Conservation (phyloP, 2,329 filamentous ascomycete species). For the Aureobasidium sp. region DNA sequence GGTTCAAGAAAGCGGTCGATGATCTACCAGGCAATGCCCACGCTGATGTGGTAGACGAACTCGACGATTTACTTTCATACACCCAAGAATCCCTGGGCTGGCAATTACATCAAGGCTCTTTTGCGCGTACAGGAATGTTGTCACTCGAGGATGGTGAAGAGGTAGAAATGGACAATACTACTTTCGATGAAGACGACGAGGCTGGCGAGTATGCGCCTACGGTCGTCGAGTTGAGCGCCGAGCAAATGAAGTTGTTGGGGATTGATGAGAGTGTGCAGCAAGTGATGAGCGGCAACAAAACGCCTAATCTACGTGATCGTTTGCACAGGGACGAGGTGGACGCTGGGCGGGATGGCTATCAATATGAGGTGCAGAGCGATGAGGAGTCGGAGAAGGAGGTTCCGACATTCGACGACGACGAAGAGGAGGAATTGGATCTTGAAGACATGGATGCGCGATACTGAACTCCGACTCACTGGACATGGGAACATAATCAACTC, state of each 20-base stretch:
- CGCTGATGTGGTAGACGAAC: slow-evolving; percentile 44
- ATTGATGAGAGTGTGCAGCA: slow-evolving; percentile 21
- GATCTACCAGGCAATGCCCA: slow-evolving; percentile 37
- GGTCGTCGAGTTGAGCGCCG: slow-evolving; percentile 48
- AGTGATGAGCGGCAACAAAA: slow-evolving; percentile 5
- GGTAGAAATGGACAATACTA: slow-evolving; percentile 48
- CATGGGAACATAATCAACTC: neutral
- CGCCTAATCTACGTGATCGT: slow-evolving; percentile 17
- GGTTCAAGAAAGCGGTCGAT: slow-evolving; percentile 47
- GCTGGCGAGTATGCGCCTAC: slow-evolving; percentile 58
- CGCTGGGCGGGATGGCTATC: neutral
- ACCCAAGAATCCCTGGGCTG: slow-evolving; percentile 51
- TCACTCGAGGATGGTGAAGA: slow-evolving; percentile 57
- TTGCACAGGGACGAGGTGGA: slow-evolving; percentile 19
- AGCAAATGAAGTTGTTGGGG: slow-evolving; percentile 35
- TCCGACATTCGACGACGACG: slow-evolving; percentile 8
- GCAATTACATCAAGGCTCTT: slow-evolving; percentile 44
- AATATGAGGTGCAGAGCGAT: neutral
- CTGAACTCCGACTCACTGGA: neutral
- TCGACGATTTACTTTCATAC: slow-evolving; percentile 50
- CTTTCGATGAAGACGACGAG: slow-evolving; percentile 54
- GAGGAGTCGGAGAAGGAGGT: slow-evolving; percentile 6
- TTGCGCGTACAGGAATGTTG: slow-evolving; percentile 51
- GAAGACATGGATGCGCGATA: slow-evolving; percentile 18
- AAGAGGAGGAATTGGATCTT: slow-evolving; percentile 21